These are phyloP conservation scores for Pyrus communis DNA, from an alignment of 306 rosid species.

Conservation along the genomic window DNA sequence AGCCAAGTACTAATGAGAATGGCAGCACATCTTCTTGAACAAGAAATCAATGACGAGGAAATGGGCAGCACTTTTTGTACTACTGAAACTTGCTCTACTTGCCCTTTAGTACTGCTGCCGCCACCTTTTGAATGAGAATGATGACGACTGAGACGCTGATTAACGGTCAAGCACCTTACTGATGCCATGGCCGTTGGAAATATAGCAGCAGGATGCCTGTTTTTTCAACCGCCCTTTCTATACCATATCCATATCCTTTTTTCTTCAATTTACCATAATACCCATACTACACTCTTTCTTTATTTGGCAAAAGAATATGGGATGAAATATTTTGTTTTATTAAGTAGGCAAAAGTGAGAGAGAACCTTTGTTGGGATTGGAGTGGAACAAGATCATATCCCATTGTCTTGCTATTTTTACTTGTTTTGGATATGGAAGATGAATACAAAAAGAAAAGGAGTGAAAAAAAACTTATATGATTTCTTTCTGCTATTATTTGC, in stretches of 20 bases:
- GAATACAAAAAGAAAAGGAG: too few species aligned
- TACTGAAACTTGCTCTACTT: neutral
- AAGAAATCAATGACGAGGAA: neutral
- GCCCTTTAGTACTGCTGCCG: neutral
- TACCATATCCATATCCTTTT: neutral
- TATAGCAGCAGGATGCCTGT: neutral
- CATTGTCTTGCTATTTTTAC: too few species aligned
- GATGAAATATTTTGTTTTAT: too few species aligned
- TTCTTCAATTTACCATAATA: neutral
- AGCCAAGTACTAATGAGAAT: conserved; percentile 44
- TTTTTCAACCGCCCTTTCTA: neutral
- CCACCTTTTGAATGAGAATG: neutral
- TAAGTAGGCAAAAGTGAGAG: too few species aligned
- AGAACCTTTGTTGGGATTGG: too few species aligned
- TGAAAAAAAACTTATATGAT: too few species aligned
- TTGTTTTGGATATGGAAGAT: too few species aligned
- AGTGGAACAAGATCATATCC: too few species aligned
- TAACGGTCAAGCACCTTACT: conserved; percentile 2
- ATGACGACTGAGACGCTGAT: neutral
- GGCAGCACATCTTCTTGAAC: conserved; percentile 54
- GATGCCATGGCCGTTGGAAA: conserved; percentile 9
- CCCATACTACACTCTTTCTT: neutral
- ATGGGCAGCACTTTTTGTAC: neutral
- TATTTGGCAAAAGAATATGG: neutral
- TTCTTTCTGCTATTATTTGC: too few species aligned